A percentile compares a stretch with the other conserved stretches of the same genome.
Evolutionary conservation across 2,329 filamentous ascomycete species (phyloP).

Genomic region (Microdochium trichocladiopsis): DNA sequence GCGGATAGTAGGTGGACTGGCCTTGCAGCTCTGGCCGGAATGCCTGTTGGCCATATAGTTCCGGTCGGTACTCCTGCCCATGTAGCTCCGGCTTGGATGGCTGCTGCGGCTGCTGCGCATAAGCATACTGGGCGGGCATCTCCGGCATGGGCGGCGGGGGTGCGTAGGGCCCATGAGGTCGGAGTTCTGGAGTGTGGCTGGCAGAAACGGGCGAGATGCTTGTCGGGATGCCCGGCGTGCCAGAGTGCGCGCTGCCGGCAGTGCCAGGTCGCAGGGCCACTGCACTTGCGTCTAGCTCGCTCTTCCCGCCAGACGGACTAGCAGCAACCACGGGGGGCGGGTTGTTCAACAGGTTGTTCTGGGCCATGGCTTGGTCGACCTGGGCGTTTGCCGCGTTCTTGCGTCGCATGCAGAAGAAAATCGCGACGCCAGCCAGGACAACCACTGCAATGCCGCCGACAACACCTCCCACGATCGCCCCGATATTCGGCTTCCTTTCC

Average conservation of each 20-base stretch:
- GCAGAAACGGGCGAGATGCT: constrained; percentile 16
- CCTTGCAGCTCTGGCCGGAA: constrained; percentile 5
- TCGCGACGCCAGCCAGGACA: constrained; percentile 17
- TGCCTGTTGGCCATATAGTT: constrained; percentile 11
- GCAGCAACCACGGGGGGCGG: not conserved
- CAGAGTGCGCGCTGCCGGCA: constrained; percentile 7
- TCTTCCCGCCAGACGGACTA: constrained; percentile 7
- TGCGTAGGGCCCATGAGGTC: constrained; percentile 6
- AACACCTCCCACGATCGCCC: constrained; percentile 20
- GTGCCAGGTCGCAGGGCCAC: constrained; percentile 1
- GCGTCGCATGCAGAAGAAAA: constrained; percentile 26
- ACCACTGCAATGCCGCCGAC: constrained; percentile 24
- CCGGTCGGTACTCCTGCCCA: not conserved
- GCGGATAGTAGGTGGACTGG: constrained; percentile 6
- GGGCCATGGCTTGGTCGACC: not conserved
- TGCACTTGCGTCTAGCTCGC: constrained; percentile 16
- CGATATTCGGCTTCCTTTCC: constrained; percentile 9
- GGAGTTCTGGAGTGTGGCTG: constrained; percentile 8
- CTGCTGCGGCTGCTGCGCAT: not conserved
- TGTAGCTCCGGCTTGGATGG: not conserved
- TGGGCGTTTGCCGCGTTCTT: constrained; percentile 4
- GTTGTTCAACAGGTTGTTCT: not conserved
- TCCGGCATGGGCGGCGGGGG: constrained; percentile 6
- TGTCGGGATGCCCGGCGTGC: constrained; percentile 6
- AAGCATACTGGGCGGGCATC: not conserved